Conservation (phyloP, 208 protist genomes). For the Acanthamoeba royreba region DNA sequence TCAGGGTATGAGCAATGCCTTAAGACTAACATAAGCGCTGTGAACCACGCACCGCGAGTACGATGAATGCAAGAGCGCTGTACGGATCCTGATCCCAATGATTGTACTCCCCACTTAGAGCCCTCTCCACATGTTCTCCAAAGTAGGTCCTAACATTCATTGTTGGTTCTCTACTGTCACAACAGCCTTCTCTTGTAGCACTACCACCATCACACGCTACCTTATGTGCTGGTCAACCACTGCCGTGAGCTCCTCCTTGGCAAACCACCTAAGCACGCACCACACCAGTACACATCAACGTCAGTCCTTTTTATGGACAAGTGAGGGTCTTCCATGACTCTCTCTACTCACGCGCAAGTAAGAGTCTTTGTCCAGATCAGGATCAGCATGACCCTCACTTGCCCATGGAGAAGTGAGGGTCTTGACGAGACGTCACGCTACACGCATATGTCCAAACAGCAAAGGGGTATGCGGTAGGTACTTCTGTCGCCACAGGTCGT, state of each 20-base stretch:
- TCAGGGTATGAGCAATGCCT: no score
- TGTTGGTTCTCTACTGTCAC: background rate
- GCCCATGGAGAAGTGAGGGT: background rate
- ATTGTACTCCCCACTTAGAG: background rate
- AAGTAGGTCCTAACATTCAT: background rate
- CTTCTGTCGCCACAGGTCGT: slow-evolving; percentile 18
- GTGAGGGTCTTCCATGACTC: no score
- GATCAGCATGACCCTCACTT: background rate
- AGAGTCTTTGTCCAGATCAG: no score
- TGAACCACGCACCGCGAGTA: background rate
- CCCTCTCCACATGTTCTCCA: background rate
- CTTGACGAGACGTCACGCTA: background rate
- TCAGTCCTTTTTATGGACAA: no score
- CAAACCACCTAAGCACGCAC: background rate
- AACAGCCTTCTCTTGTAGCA: background rate
- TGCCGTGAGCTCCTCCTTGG: slow-evolving; percentile 3
- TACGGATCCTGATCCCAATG: background rate
- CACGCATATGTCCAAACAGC: no score
- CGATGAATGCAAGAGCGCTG: background rate
- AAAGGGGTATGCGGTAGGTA: no score
- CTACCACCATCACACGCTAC: background rate
- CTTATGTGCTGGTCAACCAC: background rate
- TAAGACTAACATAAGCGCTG: no score
- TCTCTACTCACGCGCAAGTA: no score
- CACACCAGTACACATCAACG: background rate